A percentile compares a stretch with the other conserved stretches of the same genome.
Conservation (phyloP, 805 yeast genomes). For the Ogataea pilisensis region DNA sequence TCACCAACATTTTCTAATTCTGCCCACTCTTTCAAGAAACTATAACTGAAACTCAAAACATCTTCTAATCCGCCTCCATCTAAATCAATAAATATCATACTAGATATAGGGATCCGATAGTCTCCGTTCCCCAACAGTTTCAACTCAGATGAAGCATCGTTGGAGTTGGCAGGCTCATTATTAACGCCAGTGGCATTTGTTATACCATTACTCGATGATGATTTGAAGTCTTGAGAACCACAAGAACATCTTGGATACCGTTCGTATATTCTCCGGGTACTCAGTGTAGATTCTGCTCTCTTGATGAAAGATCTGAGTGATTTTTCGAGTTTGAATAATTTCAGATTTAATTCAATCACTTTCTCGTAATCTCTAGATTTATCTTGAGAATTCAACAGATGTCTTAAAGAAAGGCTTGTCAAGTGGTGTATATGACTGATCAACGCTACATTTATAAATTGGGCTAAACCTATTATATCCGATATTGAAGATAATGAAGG, state of each 20-base stretch:
- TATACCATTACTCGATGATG: no score
- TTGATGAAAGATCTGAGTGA: conserved; percentile 9
- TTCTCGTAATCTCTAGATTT: conserved; percentile 2
- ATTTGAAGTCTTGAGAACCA: background rate
- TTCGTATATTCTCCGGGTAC: conserved; percentile 9
- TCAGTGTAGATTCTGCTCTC: conserved; percentile 16
- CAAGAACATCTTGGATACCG: conserved; percentile 14
- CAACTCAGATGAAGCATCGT: background rate
- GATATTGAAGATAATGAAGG: background rate
- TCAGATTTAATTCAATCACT: conserved; percentile 7
- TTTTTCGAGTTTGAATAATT: conserved; percentile 13
- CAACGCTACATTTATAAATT: background rate
- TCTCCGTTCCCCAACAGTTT: background rate
- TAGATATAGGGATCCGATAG: background rate
- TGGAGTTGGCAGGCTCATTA: no score
- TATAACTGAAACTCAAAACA: conserved; percentile 21
- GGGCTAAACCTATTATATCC: background rate
- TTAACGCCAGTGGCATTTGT: no score
- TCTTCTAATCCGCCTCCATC: conserved; percentile 7
- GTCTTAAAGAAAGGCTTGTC: background rate
- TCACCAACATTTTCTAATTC: conserved; percentile 2
- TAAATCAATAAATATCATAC: background rate
- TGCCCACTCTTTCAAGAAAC: conserved; percentile 21
- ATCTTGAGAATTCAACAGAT: background rate
- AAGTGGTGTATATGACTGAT: background rate